Evolutionary conservation across 73 alveolate genomes (phyloP), one percentile per base, ranked within the genome.

Genomic region (Blepharisma stoltei): DNA sequence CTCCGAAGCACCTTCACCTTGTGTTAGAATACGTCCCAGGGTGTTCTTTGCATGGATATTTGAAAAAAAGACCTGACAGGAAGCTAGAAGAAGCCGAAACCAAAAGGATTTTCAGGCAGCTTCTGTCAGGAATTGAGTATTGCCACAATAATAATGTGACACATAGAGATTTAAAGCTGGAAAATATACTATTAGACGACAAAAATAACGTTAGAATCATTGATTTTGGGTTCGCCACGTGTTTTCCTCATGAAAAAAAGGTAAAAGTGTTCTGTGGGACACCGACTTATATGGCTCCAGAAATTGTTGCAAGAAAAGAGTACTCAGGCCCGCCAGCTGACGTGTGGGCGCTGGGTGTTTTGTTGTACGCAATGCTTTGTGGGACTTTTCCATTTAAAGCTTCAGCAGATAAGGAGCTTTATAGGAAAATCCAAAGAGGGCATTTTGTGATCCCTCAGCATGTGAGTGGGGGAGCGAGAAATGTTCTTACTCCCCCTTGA

Each of bases 121-220:
- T 94, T 14, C 76, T 92, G 14, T 89, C 83, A 77, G 95, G 97
- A 6, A 85, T 94, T 21, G 91, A 81, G 70, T 92, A 92, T 70
- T 89, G 93, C 38, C 99, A 94, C 90, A 73, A 77, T 50, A 83
- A 89, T 79, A 76, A 83, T 67, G 92, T 94, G 9, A 93, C 91
- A 65, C 99, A 94, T 81, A 80, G 99, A 76, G 99, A 94, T 84
- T 37, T 94, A 7, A 94, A 94, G 79, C 91, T 93, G 7, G 99
- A 94, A 75, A 94, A 94, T 82, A 81, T 94, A 46, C 76, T 94
- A 60, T 69, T 88, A 80, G 90, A 85, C 78, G 83, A 82, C 27
- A 78, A 82, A 65, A 88, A 87, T 54, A 55, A 76, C 23, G 82
- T 94, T 27, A 94, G 92, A 85, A 49, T 94, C 49, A 92, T 92